Evolutionary conservation across 1,139 yeast species (phyloP).

Genomic region (Blastobotrys elegans): DNA sequence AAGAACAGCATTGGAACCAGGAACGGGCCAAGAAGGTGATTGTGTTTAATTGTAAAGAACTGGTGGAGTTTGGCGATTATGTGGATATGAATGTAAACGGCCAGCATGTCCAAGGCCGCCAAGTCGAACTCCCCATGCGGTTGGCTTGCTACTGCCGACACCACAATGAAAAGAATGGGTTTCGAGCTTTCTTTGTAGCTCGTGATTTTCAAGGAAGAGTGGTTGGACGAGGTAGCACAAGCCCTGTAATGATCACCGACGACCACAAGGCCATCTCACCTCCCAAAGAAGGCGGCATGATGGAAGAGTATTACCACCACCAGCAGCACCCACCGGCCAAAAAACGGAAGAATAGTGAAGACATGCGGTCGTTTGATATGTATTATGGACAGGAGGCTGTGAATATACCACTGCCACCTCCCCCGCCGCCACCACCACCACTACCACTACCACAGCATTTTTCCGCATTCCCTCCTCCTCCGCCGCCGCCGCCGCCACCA

Average conservation of each 20-base stretch:
- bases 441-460: not conserved
- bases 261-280: constrained; percentile 55
- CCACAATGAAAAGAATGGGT: constrained; percentile 78
- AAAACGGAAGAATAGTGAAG: constrained; percentile 5
- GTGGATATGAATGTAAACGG: constrained; percentile 25
- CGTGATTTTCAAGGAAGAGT: constrained; percentile 55
- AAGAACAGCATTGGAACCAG: constrained; percentile 71
- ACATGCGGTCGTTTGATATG: not conserved
- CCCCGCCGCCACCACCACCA: not conserved
- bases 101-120: constrained; percentile 38
- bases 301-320: not conserved
- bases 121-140: constrained; percentile 64
- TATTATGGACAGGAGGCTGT: not conserved
- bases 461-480: not conserved
- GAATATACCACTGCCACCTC: not conserved
- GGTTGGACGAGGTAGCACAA: constrained; percentile 64
- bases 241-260: constrained; percentile 85
- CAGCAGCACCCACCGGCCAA: not conserved
- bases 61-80: constrained; percentile 62
- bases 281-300: not conserved
- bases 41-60: constrained; percentile 82
- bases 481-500: not conserved
- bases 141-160: constrained; percentile 94
- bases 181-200: constrained; percentile 62
- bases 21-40: constrained; percentile 72